Evolutionary conservation across 345 rosid genomes (phyloP).

Genomic region (Rhodamnia rubescens): DNA sequence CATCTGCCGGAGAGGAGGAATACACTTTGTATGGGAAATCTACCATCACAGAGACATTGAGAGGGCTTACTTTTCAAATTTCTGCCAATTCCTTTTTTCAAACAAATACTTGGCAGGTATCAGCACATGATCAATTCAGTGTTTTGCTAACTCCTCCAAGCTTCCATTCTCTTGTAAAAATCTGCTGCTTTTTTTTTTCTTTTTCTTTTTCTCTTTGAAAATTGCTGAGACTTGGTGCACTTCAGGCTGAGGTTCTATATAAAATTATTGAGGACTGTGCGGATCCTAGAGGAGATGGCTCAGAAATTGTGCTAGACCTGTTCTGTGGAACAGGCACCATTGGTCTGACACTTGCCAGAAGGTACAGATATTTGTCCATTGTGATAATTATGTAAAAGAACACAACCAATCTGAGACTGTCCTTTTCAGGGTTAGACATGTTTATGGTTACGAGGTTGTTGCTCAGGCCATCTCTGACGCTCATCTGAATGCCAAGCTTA

Average conservation of each 20-base stretch:
- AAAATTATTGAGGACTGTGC: constrained; percentile 77
- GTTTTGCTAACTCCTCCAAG: neutral
- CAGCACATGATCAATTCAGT: neutral
- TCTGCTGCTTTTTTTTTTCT: neutral
- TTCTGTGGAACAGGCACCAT: constrained; percentile 97
- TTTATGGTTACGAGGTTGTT: constrained; percentile 90
- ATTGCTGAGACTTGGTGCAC: constrained; percentile 1
- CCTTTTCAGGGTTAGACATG: constrained; percentile 54
- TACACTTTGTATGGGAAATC: constrained; percentile 69
- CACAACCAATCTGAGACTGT: neutral
- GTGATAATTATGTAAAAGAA: neutral
- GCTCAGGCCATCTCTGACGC: constrained; percentile 88
- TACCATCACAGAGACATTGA: constrained; percentile 57
- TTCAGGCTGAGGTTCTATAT: constrained; percentile 87
- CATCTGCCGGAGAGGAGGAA: constrained; percentile 87
- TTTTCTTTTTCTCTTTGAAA: neutral
- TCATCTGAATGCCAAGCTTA: constrained; percentile 57
- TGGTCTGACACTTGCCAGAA: constrained; percentile 81
- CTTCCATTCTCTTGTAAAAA: neutral
- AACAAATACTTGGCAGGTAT: constrained; percentile 85
- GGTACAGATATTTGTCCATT: constrained; percentile 14
- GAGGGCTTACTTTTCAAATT: constrained; percentile 81
- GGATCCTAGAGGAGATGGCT: constrained; percentile 78
- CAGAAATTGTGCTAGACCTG: constrained; percentile 85
- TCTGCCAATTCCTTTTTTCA: constrained; percentile 98